Evolutionary conservation across 2,329 filamentous ascomycete genomes (phyloP), one percentile per base, ranked within the genome.

Genomic region (Aspergillus amoenus): DNA sequence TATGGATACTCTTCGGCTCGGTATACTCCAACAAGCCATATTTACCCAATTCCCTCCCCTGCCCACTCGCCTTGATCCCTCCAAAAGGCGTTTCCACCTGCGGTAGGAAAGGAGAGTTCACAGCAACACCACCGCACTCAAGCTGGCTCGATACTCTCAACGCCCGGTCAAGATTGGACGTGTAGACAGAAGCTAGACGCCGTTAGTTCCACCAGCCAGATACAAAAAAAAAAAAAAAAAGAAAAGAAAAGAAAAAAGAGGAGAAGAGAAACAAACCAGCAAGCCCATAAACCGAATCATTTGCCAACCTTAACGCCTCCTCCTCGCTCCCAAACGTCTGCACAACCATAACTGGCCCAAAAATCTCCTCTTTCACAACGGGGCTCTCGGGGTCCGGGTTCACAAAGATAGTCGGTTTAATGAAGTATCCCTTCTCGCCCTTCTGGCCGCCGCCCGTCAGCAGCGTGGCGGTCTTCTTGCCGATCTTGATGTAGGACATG

Each of bases 351-450:
- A 60, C 58, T 1, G 58, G 58, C 0, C 58, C 58, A 12, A 60
- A 60, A 30, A 60, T 57, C 27, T 60, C 57, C 27, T 60, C 54
- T 6, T 8, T 49, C 11, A 56, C 46, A 24, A 56, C 22, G 7
- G 58, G 52, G 24, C 47, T 51, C 2, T 51, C 34, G 0, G 52
- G 15, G 2, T 52, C 44, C 18, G 58, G 58, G 15, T 60, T 48
- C 3, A 55, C 21, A 44, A 60, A 54, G 39, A 60, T 60, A 18
- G 58, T 60, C 6, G 58, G 58, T 30, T 56, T 49, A 40, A 60
- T 52, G 27, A 60, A 60, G 37, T 39, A 46, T 4, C 54, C 54
- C n/a, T 30, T 21, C 3, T 43, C 39, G 34, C 51, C 55, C n/a
- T 55, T 48, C 15, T 44, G 51, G 12, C 17, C 47, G 5, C 58